Evolutionary conservation across 495 filamentous ascomycete species (phyloP).

Genomic region (Beverwykella pulmonaria): DNA sequence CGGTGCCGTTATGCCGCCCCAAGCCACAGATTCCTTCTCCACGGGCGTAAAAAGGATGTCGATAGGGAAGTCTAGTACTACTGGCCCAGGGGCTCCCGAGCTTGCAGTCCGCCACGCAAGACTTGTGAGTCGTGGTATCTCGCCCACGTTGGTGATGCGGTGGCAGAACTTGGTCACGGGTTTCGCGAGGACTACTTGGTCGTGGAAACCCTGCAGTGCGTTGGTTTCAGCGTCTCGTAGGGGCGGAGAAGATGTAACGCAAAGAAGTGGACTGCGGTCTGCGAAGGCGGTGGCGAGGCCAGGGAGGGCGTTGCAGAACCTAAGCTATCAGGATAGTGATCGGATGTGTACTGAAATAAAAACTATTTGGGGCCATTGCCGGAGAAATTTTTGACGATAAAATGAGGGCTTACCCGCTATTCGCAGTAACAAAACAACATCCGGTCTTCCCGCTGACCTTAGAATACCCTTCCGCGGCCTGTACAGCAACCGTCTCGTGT

Average conservation of each 20-base stretch:
- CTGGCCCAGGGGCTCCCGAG: slow-evolving; percentile 30
- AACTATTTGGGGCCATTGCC: too few relatives aligned
- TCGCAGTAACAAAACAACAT: slow-evolving; percentile 39
- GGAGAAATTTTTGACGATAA: not conserved
- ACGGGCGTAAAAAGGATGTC: slow-evolving; percentile 39
- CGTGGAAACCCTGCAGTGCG: slow-evolving; percentile 37
- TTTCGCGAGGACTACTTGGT: slow-evolving; percentile 39
- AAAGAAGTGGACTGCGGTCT: slow-evolving; percentile 39
- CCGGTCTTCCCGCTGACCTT: slow-evolving; percentile 39
- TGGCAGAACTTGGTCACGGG: slow-evolving; percentile 40
- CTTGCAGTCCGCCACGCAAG: slow-evolving; percentile 32
- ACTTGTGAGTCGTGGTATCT: slow-evolving; percentile 37
- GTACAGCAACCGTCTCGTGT: slow-evolving; percentile 41
- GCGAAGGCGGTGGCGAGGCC: slow-evolving; percentile 39
- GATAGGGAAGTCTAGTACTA: slow-evolving; percentile 40
- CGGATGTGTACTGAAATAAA: too few relatives aligned
- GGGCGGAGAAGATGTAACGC: slow-evolving; percentile 35
- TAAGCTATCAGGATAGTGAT: slow-evolving; percentile 1
- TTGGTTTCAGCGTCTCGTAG: slow-evolving; percentile 40
- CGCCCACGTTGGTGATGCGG: slow-evolving; percentile 37
- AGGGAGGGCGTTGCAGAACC: slow-evolving; percentile 37
- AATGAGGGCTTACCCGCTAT: slow-evolving; percentile 28
- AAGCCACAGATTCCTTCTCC: slow-evolving; percentile 19
- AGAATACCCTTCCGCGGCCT: slow-evolving; percentile 40
- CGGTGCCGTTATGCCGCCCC: slow-evolving; percentile 33